Base-by-base conservation (phyloP, 2,329 filamentous ascomycete genomes). In the Cordyceps militaris region DNA sequence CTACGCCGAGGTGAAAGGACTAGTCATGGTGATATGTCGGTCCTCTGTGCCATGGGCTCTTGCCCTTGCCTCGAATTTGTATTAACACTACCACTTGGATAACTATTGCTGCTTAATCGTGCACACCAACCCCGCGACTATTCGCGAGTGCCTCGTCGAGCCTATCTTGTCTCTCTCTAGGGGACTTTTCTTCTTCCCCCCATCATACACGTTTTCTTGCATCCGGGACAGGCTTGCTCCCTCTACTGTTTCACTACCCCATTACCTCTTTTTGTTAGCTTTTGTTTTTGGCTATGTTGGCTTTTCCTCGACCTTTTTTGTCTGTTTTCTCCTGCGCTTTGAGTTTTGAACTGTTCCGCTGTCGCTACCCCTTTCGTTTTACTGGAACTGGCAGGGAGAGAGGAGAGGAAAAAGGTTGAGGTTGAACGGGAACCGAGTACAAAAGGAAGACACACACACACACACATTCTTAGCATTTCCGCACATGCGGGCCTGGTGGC, bases 391-490 rank as follows among this genome's bases (percentile, higher is more conserved):
- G 23, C n/a, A 43, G 19, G 30, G 26, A 32, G 38, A 21, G 26
- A 24, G 43, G 4, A 26, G 9, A 47, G 21, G 32, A 16, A 21
- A 14, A 30, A 32, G 48, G 40, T n/a, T 8, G n/a, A 16, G 34
- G 44, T 24, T 42, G 30, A 42, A 30, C 23, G 34, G 54, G 54
- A 42, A 50, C 34, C 28, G 46, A 36, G 26, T 21, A 57, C 30
- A 38, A 48, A 47, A 57, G 43, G 32, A 57, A 48, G 26, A 57
- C 36, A 38, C 36, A 43, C 40, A 24, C 40, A 43, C 40, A 43
- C 40, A 42, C 38, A 44, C 38, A 57, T 57, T 38, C 26, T 51
- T 51, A 57, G 55, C 55, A 57, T 57, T 30, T 51, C 55, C 55
- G 54, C 55, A 44, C 47, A 44, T 57, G 55, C 47, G 55, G 46